phyloP scores from a whole-genome alignment of 2,329 filamentous ascomycete genomes.

The Colletotrichum sp. region DNA sequence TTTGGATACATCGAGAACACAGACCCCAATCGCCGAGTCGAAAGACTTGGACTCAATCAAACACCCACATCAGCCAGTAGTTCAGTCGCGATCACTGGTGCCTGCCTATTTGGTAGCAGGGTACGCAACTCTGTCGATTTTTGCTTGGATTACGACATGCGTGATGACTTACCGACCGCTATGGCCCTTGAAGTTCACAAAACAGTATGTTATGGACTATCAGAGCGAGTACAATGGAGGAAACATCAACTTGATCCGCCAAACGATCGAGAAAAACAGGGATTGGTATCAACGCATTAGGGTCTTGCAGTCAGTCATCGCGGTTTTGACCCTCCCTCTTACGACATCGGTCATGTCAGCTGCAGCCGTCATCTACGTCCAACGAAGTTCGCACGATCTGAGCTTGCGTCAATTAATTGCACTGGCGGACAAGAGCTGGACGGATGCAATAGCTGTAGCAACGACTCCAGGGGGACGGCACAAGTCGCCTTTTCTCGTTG shows the following conservation, averaged over 20 bases:
- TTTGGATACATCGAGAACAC: neutral
- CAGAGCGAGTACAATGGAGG: neutral
- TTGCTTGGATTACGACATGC: neutral
- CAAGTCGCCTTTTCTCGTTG: neutral
- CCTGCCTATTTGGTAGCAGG: neutral
- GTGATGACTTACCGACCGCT: neutral
- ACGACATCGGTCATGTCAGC: neutral
- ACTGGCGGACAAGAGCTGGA: neutral
- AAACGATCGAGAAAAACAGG: neutral
- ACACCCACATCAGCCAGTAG: fast-evolving
- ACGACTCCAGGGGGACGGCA: neutral
- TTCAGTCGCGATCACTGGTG: neutral
- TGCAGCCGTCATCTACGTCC: neutral
- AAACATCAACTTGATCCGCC: neutral
- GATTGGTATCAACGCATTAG: neutral
- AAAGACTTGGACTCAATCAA: neutral
- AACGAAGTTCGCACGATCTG: neutral
- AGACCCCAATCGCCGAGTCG: neutral
- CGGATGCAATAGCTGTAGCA: neutral
- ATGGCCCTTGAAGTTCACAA: neutral
- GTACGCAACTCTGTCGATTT: neutral
- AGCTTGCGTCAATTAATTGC: neutral
- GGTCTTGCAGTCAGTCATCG: neutral
- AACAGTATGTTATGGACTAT: neutral
- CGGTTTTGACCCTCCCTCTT: neutral